phyloP scores from a whole-genome alignment of 345 rosid species.

The Lumnitzera racemosa region DNA sequence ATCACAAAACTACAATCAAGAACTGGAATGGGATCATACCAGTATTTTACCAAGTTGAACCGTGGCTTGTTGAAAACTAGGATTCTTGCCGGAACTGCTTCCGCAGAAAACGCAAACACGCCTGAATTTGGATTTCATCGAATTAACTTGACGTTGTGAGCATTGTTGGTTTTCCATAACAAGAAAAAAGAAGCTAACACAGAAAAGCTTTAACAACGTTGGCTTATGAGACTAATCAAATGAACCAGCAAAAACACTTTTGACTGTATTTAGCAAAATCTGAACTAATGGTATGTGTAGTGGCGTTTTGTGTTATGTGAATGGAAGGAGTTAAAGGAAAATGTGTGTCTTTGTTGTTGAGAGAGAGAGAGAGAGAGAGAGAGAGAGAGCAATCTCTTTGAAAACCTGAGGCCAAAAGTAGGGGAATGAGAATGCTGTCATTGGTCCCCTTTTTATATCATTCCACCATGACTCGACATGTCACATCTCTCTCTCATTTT shows the following conservation, averaged over 20 bases:
- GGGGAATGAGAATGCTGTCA: slow-evolving; percentile 18
- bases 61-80: slow-evolving; percentile 66
- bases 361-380: background rate
- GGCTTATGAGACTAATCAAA: background rate
- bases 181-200: background rate
- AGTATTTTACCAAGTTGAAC: slow-evolving; percentile 60
- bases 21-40: slow-evolving; percentile 18
- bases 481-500: slow-evolving; percentile 13
- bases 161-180: slow-evolving; percentile 38
- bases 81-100: slow-evolving; percentile 71
- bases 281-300: background rate
- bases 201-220: background rate
- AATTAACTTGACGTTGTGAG: slow-evolving; percentile 2
- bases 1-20: background rate
- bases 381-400: slow-evolving; percentile 6
- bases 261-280: no score
- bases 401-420: slow-evolving; percentile 17
- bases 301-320: background rate
- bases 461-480: slow-evolving; percentile 16
- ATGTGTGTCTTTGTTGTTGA: slow-evolving; percentile 7
- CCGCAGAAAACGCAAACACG: slow-evolving; percentile 76
- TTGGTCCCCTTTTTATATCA: slow-evolving; percentile 23
- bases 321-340: slow-evolving; percentile 2
- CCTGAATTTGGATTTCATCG: slow-evolving; percentile 44
- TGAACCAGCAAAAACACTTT: no score